Conservation (phyloP, 345 rosid species). For the Euphorbia pulcherrima region DNA sequence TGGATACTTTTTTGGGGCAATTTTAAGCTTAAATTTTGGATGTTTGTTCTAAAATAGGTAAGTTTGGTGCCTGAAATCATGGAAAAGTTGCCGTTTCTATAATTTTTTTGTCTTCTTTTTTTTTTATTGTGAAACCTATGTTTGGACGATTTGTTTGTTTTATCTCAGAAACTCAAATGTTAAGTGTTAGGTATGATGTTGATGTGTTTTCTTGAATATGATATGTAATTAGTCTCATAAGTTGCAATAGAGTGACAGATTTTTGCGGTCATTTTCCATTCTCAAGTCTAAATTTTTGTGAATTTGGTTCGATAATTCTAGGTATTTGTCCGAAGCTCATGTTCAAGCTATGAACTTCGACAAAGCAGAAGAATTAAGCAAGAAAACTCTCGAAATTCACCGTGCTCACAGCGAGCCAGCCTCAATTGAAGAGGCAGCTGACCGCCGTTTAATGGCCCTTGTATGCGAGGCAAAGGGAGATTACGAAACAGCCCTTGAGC, state of each 20-base stretch:
- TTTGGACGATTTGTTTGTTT: background rate
- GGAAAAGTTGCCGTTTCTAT: slow-evolving; percentile 1
- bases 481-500: slow-evolving; percentile 89
- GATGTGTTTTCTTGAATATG: background rate
- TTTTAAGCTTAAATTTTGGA: slow-evolving; percentile 1
- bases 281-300: background rate
- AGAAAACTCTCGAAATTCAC: slow-evolving; percentile 91
- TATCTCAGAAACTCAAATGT: background rate
- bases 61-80: background rate
- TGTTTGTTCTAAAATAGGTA: slow-evolving; percentile 4
- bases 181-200: background rate
- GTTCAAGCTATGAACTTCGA: slow-evolving; percentile 99
- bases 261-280: background rate
- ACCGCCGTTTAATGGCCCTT: slow-evolving; percentile 89
- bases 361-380: slow-evolving; percentile 90
- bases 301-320: slow-evolving; percentile 26
- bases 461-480: slow-evolving; percentile 94
- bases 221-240: background rate
- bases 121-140: background rate
- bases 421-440: slow-evolving; percentile 94
- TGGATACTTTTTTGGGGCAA: background rate
- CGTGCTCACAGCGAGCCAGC: slow-evolving; percentile 97
- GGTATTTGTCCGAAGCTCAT: slow-evolving; percentile 95
- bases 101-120: background rate
- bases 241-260: background rate